Base-by-base conservation (phyloP, 768 basidiomycete species). In the Amanita molliuscula region DNA sequence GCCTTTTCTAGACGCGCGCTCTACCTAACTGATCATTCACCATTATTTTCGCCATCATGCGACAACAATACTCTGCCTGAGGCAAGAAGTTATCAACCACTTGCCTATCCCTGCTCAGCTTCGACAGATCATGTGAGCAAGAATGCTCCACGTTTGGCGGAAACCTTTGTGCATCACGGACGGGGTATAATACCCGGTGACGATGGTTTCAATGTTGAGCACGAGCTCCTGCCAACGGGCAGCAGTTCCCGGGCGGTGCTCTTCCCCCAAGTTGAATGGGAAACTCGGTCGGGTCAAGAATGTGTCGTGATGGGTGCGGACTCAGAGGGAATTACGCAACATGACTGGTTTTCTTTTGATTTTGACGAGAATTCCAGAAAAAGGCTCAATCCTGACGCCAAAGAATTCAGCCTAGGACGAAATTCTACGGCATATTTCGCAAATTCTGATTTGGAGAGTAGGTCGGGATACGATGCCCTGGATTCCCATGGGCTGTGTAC, bases 371-470 rank as follows among this genome's bases (percentile, higher is more conserved):
- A 72, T 59, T 66, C 74, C 51, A 79, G 71, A 68, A 84, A 77
- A 60, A 79, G 82, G 6, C 74, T 92, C 52, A 92, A 92, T 64
- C 89, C 89, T 1, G 85, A 84, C 63, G 89, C 89, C 47, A 88
- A 90, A 60, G 88, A 80, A 49, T 92, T 92, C 69, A 81, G 73
- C 59, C 69, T 85, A 44, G 65, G 69, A 31, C 66, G 56, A 48
- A 67, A 63, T 53, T 48, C 62, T 23, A 41, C 59, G 28, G 50
- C 61, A 43, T 55, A 47, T 49, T 50, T 47, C 44, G 43, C 55
- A 31, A 42, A 54, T 23, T 46, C 52, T 43, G 52, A 38, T 33
- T 56, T 42, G 52, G 51, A 52, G 33, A 41, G 51, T n/a, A 26
- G 49, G 20, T n/a, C 56, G 11, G 56, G 67, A 6, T 81, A 72